Base-by-base conservation (phyloP, 768 basidiomycete genomes). In the Omphalotus guepiniiformis region DNA sequence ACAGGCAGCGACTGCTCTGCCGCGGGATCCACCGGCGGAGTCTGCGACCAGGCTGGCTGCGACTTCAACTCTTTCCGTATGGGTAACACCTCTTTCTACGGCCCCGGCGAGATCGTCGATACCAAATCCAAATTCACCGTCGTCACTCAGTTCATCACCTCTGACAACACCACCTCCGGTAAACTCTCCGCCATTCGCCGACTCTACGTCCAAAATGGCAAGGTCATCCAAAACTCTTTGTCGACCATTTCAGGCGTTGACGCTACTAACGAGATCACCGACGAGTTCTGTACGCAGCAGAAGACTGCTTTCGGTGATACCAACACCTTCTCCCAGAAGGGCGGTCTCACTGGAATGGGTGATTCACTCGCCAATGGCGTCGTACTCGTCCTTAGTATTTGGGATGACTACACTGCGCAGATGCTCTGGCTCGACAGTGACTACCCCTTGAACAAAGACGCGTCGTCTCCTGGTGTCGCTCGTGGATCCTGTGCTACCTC, bases 61-160 rank as follows among this genome's bases (percentile, higher is more conserved):
- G 79, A 80, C 56, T 80, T 78, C 72, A 80, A 79, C 74, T 76
- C 79, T 23, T 81, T 58, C 71, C 77, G 78, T 57, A 69, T 75
- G 73, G 77, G 78, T 27, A 58, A 63, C 57, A 57, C 53, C 48
- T 50, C 58, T 43, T 80, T 78, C 73, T 69, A 70, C 58, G 79
- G 79, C 32, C 57, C 58, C n/a, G 72, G 71, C 49, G 53, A 58
- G 58, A 75, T 66, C 46, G 70, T 80, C 60, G 73, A 79, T 68
- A 80, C 76, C 58, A 66, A 49, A 60, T 57, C 63, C 52, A 68
- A 67, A 54, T 68, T 80, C 68, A 80, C 78, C 47, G 73, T 79
- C 55, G 76, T 79, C 61, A 46, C 78, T 42, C 78, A 80, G 59
- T 79, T 79, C 72, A 55, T 77, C 56, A 75, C 75, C 49, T 56